Evolutionary conservation across 768 basidiomycete species (phyloP), one percentile per base, ranked within the genome.

Genomic region (Xerocomus brunneocitrinus): DNA sequence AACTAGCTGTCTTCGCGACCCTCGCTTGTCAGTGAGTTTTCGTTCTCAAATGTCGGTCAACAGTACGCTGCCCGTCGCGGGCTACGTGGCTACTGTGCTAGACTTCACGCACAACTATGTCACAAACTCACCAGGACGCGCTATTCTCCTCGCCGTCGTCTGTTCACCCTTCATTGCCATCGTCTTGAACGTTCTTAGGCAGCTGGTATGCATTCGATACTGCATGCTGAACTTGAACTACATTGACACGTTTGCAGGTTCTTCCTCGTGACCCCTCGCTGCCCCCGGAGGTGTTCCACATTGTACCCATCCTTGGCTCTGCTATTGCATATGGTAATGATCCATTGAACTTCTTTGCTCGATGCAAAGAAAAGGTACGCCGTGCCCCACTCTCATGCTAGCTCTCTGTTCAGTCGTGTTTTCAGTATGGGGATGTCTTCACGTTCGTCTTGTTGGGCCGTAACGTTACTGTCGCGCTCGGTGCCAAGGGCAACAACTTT

Each of bases 361-460:
- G 79, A 36, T 89, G 85, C 64, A 80, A 81, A 58, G 82, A 87
- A 63, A 91, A 90, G 82, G 92, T 88, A 49, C 9, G 53, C 52
- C 83, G 40, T n/a, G 44, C 54, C 19, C 30, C 32, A 1, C 7
- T 43, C 12, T 19, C 13, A 1, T 36, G 10, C 19, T 14, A 27
- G 31, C 19, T 57, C 30, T 28, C 32, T 25, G 24, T 31, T 19
- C 19, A 41, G 55, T 31, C 5, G 22, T 39, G 24, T 42, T 47
- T 24, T 12, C 54, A 99, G 97, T 87, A 98, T 63, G 97, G 97
- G 52, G 81, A 97, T 56, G 84, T 98, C n/a, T 99, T 98, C 76
- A 95, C 95, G 1, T 98, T 97, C 73, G 76, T 94, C 39, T 73
- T 99, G 8, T 73, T 98, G 50, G 97, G 97, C 38, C 84, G 92